Evolutionary conservation across 2,329 filamentous ascomycete genomes (phyloP), one percentile per base, ranked within the genome.

Genomic region (Fusarium armeniacum): DNA sequence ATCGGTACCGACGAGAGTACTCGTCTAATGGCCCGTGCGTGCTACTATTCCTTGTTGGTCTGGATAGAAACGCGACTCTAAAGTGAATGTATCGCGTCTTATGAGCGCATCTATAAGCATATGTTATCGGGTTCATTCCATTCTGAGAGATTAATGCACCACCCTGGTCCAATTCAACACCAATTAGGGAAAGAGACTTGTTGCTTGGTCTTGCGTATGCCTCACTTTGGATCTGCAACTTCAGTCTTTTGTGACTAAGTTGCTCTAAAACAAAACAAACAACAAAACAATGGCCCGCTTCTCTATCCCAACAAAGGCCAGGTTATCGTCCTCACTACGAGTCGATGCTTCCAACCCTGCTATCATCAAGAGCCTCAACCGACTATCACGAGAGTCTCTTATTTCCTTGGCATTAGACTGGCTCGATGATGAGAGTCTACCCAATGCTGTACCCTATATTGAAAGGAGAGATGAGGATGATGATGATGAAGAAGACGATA

Each of bases 361-460:
- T 32, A 86, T 93, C 50, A 78, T 86, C 69, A 93, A 91, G 78
- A 84, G 87, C 41, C 84, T 97, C 50, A 86, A 83, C 64, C 90
- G 90, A 57, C 85, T 97, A 20, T 91, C 92, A 3, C 89, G 93
- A 52, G 82, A 89, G 47, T 89, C 91, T 0, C 86, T 97, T 24
- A 81, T 96, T 28, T 87, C 89, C 0, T 85, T 97, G 11, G 91
- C 87, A 1, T 84, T 94, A 24, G 86, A 91, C 81, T 97, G 93
- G 93, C 88, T 97, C 5, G 87, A 91, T 60, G 87, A 90, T 50
- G 83, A 85, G 67, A 90, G 91, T 67, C 82, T 89, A 41, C 79
- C 85, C 85, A 75, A 85, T 91, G 46, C 83, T 76, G 66, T 78
- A 40, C 74, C 78, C 10, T 78, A 79, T 52, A 73, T 83, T 18